Percentiles rank a stretch among this genome's conserved stretches.
phyloP scores from a whole-genome alignment of 1,139 yeast species.

The Spencermartinsiella ligniputridi region DNA sequence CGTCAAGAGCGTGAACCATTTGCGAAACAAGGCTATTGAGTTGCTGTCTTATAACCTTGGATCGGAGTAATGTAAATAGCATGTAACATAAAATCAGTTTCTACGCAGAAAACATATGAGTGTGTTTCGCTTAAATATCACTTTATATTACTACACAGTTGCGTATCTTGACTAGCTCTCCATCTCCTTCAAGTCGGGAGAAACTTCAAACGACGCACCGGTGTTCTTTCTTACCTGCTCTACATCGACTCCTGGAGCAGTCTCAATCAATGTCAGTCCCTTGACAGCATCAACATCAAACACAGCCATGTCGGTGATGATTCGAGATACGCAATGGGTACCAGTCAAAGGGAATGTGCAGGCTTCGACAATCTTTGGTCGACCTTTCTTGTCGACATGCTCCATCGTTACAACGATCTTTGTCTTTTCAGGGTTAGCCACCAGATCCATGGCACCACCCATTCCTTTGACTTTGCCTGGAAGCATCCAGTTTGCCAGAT shows the following conservation, averaged over 20 bases:
- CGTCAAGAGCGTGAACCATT: constrained; percentile 78
- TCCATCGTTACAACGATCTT: constrained; percentile 44
- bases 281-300: constrained; percentile 40
- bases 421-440: constrained; percentile 42
- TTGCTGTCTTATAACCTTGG: constrained; percentile 35
- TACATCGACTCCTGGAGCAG: constrained; percentile 35
- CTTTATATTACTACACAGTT: no score
- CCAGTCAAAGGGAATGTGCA: constrained; percentile 46
- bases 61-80: not conserved
- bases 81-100: no score
- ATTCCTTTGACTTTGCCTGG: constrained; percentile 46
- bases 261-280: constrained; percentile 38
- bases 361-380: constrained; percentile 39
- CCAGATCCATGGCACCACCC: constrained; percentile 51
- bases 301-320: constrained; percentile 45
- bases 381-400: constrained; percentile 42
- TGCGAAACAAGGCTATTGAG: constrained; percentile 81
- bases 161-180: not conserved
- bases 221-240: constrained; percentile 39
- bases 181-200: constrained; percentile 30
- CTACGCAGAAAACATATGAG: not conserved
- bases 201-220: constrained; percentile 37
- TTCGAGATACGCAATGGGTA: constrained; percentile 40
- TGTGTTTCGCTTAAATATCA: no score
- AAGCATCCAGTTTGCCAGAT: constrained; percentile 45